Conservation (phyloP, 768 basidiomycete genomes). For the Boletus barrowsii region DNA sequence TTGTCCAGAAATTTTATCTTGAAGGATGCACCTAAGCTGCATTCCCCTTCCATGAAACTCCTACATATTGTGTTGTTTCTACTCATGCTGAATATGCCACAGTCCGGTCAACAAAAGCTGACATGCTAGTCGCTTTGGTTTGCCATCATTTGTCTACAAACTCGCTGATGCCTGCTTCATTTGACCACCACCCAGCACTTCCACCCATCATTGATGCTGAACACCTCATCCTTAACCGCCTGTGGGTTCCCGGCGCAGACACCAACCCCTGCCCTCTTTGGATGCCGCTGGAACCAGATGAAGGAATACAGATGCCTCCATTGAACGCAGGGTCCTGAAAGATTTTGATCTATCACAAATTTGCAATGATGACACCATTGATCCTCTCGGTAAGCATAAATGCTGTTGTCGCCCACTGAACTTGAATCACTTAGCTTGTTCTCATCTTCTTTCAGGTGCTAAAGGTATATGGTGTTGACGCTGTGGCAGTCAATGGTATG, state of each 20-base stretch:
- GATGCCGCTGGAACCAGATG: constrained; percentile 1
- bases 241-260: not conserved
- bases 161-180: not conserved
- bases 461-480: not conserved
- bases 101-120: not conserved
- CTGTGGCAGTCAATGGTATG: constrained; percentile 3
- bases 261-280: not conserved
- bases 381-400: constrained; percentile 6
- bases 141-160: constrained; percentile 4
- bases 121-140: constrained; percentile 5
- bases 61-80: not conserved
- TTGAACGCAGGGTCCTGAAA: not conserved
- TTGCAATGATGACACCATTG: constrained; percentile 6
- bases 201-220: not conserved
- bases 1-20: constrained; percentile 5
- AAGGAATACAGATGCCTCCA: not conserved
- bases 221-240: not conserved
- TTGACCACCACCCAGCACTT: not conserved
- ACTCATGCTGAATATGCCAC: not conserved
- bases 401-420: too few relatives aligned
- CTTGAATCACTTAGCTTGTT: not conserved
- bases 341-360: constrained; percentile 5
- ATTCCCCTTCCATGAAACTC: constrained; percentile 4
- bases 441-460: not conserved
- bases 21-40: constrained; percentile 4